Evolutionary conservation across 1,284 basidiomycete genomes (phyloP).

Genomic region (Ganoderma sinense): DNA sequence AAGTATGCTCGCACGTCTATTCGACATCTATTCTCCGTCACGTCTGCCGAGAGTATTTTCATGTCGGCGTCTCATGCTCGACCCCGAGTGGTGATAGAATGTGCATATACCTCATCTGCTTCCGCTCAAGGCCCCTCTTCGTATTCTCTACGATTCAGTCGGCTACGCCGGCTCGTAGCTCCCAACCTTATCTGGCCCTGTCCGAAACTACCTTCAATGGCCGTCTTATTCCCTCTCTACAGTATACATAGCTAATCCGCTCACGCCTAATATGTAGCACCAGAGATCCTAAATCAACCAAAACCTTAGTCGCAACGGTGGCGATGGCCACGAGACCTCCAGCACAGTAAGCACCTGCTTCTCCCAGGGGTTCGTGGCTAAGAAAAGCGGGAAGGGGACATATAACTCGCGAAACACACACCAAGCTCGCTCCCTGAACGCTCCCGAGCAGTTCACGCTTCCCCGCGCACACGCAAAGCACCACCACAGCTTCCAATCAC

Average conservation of each 20-base stretch:
- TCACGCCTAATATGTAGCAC: background rate
- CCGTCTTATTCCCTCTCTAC: background rate
- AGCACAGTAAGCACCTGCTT: conserved; percentile 3
- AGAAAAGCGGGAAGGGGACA: background rate
- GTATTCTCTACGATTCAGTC: background rate
- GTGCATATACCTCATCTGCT: background rate
- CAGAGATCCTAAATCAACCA: background rate
- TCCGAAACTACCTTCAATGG: background rate
- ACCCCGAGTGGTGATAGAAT: background rate
- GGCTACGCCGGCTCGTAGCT: background rate
- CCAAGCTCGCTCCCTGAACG: background rate
- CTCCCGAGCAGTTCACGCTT: background rate
- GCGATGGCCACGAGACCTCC: background rate
- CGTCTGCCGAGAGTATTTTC: conserved; percentile 1
- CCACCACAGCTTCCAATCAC: background rate
- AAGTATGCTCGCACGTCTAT: conserved; percentile 1
- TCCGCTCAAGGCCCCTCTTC: background rate
- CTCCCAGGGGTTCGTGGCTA: background rate
- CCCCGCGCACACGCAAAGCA: background rate
- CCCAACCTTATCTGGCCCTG: background rate
- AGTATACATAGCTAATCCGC: background rate
- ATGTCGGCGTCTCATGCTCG: background rate
- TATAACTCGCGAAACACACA: background rate
- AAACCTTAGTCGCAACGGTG: background rate
- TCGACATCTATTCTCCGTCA: background rate